Conservation (phyloP, 805 yeast species). For the Metschnikowia santaceciliae region DNA sequence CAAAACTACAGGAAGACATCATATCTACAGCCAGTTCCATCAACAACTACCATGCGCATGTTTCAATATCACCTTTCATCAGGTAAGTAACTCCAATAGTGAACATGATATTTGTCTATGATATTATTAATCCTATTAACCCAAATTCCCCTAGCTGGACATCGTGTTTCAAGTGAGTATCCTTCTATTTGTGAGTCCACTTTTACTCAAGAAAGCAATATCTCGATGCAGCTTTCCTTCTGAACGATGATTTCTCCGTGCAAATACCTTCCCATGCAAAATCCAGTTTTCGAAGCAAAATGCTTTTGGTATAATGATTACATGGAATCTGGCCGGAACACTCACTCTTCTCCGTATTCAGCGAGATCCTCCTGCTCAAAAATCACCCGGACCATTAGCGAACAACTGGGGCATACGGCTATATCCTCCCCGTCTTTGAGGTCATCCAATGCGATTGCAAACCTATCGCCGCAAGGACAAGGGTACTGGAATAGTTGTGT, state of each 20-base stretch:
- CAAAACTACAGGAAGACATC: no score
- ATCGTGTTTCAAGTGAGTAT: background rate
- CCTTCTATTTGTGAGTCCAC: background rate
- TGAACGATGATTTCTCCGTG: no score
- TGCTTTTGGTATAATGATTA: no score
- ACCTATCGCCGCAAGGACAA: constrained; percentile 96
- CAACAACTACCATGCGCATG: no score
- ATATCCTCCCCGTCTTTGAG: constrained; percentile 85
- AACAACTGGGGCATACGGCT: constrained; percentile 96
- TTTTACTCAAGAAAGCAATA: no score
- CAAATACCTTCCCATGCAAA: no score
- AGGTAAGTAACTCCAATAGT: background rate
- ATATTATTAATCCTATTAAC: background rate
- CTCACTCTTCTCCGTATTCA: constrained; percentile 29
- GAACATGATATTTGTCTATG: background rate
- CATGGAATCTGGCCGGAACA: background rate
- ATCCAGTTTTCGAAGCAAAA: no score
- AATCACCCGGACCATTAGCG: constrained; percentile 86
- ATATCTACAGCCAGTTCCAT: no score
- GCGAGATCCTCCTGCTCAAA: constrained; percentile 64
- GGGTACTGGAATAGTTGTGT: constrained; percentile 86
- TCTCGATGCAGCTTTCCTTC: background rate
- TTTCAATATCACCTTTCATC: background rate
- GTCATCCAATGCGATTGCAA: constrained; percentile 82
- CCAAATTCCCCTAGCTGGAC: background rate